A percentile compares a stretch with the other conserved stretches of the same genome.
Conservation (phyloP, 1,284 basidiomycete species). For the Xerocomus minutiporus region DNA sequence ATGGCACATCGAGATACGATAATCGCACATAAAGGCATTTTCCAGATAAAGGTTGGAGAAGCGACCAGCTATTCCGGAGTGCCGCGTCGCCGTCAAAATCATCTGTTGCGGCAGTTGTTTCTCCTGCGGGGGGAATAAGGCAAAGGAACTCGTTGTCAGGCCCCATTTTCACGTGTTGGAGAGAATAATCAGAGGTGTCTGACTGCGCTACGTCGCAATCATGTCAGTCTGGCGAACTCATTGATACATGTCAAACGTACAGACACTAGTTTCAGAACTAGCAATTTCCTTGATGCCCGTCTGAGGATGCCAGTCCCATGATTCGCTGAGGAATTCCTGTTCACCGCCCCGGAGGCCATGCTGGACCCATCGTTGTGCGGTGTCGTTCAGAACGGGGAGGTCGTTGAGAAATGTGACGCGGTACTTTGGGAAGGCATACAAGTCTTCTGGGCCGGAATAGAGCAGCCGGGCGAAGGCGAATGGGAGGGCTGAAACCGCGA, state of each 20-base stretch:
- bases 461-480: conserved; percentile 44
- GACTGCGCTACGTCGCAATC: conserved; percentile 13
- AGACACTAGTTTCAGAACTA: conserved; percentile 38
- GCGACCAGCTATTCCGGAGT: conserved; percentile 71
- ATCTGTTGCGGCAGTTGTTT: conserved; percentile 43
- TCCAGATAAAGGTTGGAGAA: conserved; percentile 70
- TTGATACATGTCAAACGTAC: conserved; percentile 25
- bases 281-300: conserved; percentile 53
- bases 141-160: conserved; percentile 65
- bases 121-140: conserved; percentile 62
- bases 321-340: conserved; percentile 69
- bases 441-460: conserved; percentile 73
- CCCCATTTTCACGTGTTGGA: conserved; percentile 71
- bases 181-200: conserved; percentile 36
- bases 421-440: conserved; percentile 81
- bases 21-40: conserved; percentile 74
- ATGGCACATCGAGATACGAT: conserved; percentile 17
- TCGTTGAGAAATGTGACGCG: conserved; percentile 77
- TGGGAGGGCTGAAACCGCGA: conserved; percentile 19
- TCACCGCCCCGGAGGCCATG: conserved; percentile 69
- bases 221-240: conserved; percentile 11
- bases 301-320: conserved; percentile 44
- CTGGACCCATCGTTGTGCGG: conserved; percentile 67
- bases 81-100: conserved; percentile 55
- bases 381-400: conserved; percentile 69